Evolutionary conservation across 305 asterid species (phyloP).

Genomic region (Rubia tinctorum): DNA sequence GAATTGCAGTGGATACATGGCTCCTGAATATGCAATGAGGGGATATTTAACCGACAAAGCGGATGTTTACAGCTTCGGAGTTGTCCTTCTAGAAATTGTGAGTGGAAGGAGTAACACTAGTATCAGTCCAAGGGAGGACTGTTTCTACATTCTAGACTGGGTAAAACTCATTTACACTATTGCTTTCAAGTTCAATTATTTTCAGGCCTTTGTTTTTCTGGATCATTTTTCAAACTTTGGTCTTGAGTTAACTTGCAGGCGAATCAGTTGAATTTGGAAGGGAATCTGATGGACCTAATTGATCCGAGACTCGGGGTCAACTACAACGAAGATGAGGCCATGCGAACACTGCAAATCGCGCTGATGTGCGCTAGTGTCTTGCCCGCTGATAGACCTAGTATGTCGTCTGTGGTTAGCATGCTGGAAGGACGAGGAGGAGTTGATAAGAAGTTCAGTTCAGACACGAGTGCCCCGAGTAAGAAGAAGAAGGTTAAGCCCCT

Average conservation of each 20-base stretch:
- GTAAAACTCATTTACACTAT: slow-evolving; percentile 27
- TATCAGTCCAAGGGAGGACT: slow-evolving; percentile 28
- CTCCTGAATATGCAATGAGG: slow-evolving; percentile 78
- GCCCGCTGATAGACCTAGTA: slow-evolving; percentile 55
- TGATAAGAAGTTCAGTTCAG: slow-evolving; percentile 21
- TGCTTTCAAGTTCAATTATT: background rate
- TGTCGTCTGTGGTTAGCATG: slow-evolving; percentile 70
- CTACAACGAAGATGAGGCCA: slow-evolving; percentile 41
- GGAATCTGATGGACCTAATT: slow-evolving; percentile 48
- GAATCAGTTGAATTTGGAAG: slow-evolving; percentile 38
- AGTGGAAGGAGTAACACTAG: slow-evolving; percentile 51
- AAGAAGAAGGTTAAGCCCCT: background rate
- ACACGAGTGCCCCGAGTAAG: slow-evolving; percentile 6
- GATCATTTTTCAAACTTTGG: background rate
- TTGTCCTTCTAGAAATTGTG: slow-evolving; percentile 57
- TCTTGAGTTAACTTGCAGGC: slow-evolving; percentile 32
- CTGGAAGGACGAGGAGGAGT: slow-evolving; percentile 48
- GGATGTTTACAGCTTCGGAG: slow-evolving; percentile 75
- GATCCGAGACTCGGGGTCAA: slow-evolving; percentile 50
- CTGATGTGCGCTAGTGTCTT: slow-evolving; percentile 50
- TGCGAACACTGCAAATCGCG: slow-evolving; percentile 38
- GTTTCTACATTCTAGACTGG: slow-evolving; percentile 59
- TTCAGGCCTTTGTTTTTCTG: too few species aligned
- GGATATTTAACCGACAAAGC: slow-evolving; percentile 73
- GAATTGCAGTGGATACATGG: slow-evolving; percentile 45